Evolutionary conservation across 2,329 filamentous ascomycete genomes (phyloP).

Genomic region (Fusarium albosuccineum): DNA sequence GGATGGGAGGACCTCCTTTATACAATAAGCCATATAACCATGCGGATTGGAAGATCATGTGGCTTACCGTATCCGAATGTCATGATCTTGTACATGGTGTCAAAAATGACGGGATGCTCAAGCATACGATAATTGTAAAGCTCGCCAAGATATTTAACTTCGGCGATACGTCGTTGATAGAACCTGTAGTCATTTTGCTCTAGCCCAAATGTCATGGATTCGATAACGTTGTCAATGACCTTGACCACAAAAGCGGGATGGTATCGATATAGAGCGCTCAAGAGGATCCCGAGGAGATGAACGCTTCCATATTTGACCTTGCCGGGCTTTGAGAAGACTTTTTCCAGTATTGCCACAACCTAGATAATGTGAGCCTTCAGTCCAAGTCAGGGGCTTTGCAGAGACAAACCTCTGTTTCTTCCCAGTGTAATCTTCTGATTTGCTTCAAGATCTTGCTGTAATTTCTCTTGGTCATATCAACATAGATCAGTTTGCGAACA

Average conservation of each 20-base stretch:
- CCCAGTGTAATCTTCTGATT: slow-evolving; percentile 96
- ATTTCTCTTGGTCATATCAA: slow-evolving; percentile 94
- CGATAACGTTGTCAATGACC: slow-evolving; percentile 92
- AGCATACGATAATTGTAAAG: slow-evolving; percentile 98
- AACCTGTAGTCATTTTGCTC: slow-evolving; percentile 98
- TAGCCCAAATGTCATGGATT: slow-evolving; percentile 87
- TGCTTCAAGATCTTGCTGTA: slow-evolving; percentile 95
- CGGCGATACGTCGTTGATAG: slow-evolving; percentile 93
- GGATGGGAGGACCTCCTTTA: slow-evolving; percentile 81
- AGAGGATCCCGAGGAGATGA: slow-evolving; percentile 89
- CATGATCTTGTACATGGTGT: slow-evolving; percentile 93
- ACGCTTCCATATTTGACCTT: slow-evolving; percentile 99
- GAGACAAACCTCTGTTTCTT: slow-evolving; percentile 81
- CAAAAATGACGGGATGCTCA: slow-evolving; percentile 94
- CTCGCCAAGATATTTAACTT: slow-evolving; percentile 96
- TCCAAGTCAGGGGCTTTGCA: too few relatives aligned
- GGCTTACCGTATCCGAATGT: slow-evolving; percentile 85
- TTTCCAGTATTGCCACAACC: slow-evolving; percentile 83
- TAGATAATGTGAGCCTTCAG: slow-evolving; percentile 38
- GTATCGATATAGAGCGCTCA: slow-evolving; percentile 90
- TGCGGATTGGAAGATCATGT: neutral
- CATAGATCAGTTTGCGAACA: slow-evolving; percentile 90
- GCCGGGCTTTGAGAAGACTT: slow-evolving; percentile 94
- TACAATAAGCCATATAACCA: slow-evolving; percentile 26
- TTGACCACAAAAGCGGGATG: slow-evolving; percentile 91